Conservation (phyloP, 257 asterid species). For the Penstemon eatonii region DNA sequence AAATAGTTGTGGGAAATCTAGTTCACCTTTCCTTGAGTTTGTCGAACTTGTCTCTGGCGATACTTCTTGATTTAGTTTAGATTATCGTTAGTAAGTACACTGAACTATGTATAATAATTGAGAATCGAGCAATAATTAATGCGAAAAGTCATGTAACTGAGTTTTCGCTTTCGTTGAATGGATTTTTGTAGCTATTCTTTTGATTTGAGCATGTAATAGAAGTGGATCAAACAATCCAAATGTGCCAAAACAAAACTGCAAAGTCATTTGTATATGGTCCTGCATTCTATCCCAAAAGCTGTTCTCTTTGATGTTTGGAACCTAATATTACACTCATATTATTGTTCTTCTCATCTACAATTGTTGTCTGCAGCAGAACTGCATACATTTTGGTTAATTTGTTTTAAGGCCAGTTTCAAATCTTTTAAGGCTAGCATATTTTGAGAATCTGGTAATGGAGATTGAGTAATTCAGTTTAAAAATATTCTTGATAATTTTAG, state of each 20-base stretch:
- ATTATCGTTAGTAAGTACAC: too few relatives aligned
- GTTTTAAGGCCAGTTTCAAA: neutral
- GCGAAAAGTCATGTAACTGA: neutral
- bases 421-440: neutral
- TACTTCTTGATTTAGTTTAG: too few relatives aligned
- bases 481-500: neutral
- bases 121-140: too few relatives aligned
- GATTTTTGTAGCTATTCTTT: conserved; percentile 24
- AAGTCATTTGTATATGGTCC: conserved; percentile 31
- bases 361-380: neutral
- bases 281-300: conserved; percentile 28
- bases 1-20: too few relatives aligned
- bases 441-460: neutral
- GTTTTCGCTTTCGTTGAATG: conserved; percentile 10
- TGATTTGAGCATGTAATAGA: neutral
- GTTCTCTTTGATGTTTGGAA: conserved; percentile 23
- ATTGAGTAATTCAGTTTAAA: neutral
- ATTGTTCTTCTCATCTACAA: conserved; percentile 19
- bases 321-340: conserved; percentile 7
- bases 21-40: too few relatives aligned
- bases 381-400: neutral
- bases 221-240: conserved; percentile 36
- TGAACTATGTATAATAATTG: too few relatives aligned
- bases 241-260: conserved; percentile 31
- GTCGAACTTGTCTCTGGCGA: too few relatives aligned